These are phyloP conservation scores for Polysphondylium violaceum DNA, from an alignment of 78 protist species.

Conservation along the genomic window DNA sequence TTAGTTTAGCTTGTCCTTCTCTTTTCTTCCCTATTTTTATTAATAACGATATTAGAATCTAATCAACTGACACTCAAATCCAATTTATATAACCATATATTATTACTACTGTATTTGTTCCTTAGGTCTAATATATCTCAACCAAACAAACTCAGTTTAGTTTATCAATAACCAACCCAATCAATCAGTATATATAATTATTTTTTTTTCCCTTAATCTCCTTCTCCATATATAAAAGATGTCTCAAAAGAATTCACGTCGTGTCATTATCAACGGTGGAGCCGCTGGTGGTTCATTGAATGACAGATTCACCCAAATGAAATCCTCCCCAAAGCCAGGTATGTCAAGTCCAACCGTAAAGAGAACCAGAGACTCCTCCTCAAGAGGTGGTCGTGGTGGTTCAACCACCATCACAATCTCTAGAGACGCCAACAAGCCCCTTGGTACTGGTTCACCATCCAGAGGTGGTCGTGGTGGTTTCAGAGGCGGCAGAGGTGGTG, in stretches of 20 bases:
- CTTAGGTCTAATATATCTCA: no score
- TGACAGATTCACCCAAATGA: constrained; percentile 71
- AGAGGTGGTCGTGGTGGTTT: constrained; percentile 50
- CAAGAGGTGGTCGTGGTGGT: constrained; percentile 19
- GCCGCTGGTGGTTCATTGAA: constrained; percentile 35
- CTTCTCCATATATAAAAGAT: no score
- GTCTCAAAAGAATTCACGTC: constrained; percentile 3
- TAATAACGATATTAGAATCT: no score
- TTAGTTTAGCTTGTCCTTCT: no score
- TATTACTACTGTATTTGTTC: no score
- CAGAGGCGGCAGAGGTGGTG: constrained; percentile 29
- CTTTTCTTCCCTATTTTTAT: no score
- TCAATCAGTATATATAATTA: no score
- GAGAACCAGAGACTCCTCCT: background rate
- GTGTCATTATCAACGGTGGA: constrained; percentile 15
- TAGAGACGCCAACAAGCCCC: background rate
- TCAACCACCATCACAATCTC: constrained; percentile 23
- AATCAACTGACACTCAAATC: no score
- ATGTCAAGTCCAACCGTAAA: background rate
- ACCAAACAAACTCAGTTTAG: no score
- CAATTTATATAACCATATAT: no score
- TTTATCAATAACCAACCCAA: no score
- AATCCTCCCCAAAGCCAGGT: constrained; percentile 8
- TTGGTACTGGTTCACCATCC: background rate
- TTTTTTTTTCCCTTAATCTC: no score